phyloP scores from a whole-genome alignment of 768 basidiomycete species.

The Xerocomellus intermedius region DNA sequence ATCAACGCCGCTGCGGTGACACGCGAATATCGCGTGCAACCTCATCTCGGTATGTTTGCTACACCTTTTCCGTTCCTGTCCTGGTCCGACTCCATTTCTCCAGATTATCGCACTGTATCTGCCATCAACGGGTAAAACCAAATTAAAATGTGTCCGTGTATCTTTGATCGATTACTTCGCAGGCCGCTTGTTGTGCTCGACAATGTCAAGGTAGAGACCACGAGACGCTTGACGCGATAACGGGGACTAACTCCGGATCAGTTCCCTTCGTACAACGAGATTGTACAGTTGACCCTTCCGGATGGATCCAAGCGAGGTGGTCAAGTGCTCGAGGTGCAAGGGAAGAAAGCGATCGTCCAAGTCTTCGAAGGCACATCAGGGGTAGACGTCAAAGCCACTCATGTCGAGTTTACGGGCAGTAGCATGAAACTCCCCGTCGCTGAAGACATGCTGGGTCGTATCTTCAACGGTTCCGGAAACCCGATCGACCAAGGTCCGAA shows the following conservation, averaged over 20 bases:
- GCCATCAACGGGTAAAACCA: conserved; percentile 87
- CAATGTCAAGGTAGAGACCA: conserved; percentile 83
- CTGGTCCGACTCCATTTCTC: conserved; percentile 11
- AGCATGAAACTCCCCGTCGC: conserved; percentile 99
- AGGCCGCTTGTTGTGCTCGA: conserved; percentile 96
- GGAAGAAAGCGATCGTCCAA: conserved; percentile 98
- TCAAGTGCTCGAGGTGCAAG: conserved; percentile 96
- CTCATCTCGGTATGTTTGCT: conserved; percentile 68
- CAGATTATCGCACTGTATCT: conserved; percentile 97
- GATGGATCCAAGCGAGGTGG: conserved; percentile 95
- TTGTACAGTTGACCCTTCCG: conserved; percentile 91
- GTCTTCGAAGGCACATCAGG: conserved; percentile 99
- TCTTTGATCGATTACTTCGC: conserved; percentile 12
- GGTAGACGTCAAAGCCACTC: conserved; percentile 95
- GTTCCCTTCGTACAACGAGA: conserved; percentile 99
- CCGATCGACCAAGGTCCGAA: conserved; percentile 99
- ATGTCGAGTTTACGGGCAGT: conserved; percentile 96
- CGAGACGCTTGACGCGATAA: neutral
- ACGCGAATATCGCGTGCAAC: conserved; percentile 83
- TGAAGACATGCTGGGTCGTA: conserved; percentile 98
- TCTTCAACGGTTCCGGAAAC: conserved; percentile 98
- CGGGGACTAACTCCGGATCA: conserved; percentile 34
- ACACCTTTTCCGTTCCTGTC: conserved; percentile 1
- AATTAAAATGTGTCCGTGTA: neutral
- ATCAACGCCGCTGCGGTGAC: conserved; percentile 90